These are phyloP conservation scores for Scleroderma citrinum DNA, from an alignment of 768 basidiomycete genomes.

Conservation along the genomic window DNA sequence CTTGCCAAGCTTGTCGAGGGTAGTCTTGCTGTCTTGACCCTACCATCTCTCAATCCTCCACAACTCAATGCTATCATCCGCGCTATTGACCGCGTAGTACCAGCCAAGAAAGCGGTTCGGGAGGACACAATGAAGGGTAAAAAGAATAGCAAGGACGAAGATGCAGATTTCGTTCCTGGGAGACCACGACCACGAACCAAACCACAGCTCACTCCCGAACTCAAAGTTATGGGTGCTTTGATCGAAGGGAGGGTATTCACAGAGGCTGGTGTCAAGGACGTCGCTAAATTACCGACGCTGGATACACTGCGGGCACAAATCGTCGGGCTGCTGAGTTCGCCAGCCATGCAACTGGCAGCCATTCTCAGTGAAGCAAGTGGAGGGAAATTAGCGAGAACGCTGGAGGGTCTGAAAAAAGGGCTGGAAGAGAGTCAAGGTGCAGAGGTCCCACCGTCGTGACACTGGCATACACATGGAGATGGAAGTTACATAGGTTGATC, in stretches of 20 bases:
- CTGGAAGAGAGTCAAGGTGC: constrained; percentile 44
- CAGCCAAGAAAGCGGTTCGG: constrained; percentile 48
- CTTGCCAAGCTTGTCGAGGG: constrained; percentile 57
- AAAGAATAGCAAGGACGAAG: constrained; percentile 54
- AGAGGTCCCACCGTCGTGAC: constrained; percentile 17
- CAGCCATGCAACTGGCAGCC: constrained; percentile 66
- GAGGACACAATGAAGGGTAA: constrained; percentile 45
- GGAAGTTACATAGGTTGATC: constrained; percentile 2
- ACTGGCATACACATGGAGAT: neutral
- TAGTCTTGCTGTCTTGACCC: constrained; percentile 57
- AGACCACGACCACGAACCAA: constrained; percentile 57
- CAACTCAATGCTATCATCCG: constrained; percentile 62
- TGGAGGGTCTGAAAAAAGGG: constrained; percentile 69
- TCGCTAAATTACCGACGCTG: constrained; percentile 72
- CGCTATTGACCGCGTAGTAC: constrained; percentile 60
- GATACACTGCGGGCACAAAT: constrained; percentile 77
- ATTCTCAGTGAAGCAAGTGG: constrained; percentile 66
- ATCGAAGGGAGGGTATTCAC: constrained; percentile 72
- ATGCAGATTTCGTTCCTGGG: constrained; percentile 60
- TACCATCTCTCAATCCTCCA: constrained; percentile 67
- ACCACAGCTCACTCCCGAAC: constrained; percentile 53
- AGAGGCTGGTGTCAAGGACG: constrained; percentile 49
- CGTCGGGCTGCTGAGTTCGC: constrained; percentile 75
- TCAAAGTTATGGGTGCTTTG: constrained; percentile 72
- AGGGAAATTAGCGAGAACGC: constrained; percentile 59